These are phyloP conservation scores for Golubevia pallescens DNA, from an alignment of 1,284 basidiomycete genomes.

Conservation along the genomic window DNA sequence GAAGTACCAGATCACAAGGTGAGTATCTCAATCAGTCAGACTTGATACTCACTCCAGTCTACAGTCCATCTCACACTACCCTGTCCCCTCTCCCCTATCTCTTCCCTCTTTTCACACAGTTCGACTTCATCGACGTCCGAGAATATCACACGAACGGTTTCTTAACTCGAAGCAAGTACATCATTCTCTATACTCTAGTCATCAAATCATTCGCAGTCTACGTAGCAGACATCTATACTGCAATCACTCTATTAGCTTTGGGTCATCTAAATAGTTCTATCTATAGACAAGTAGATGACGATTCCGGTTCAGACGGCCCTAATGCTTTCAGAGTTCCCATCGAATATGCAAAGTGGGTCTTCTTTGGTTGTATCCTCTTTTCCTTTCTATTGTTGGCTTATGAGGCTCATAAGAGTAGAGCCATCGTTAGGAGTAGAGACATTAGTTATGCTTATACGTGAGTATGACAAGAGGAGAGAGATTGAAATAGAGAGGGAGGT, in stretches of 20 bases:
- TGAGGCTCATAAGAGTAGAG: slow-evolving; percentile 52
- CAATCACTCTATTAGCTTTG: slow-evolving; percentile 46
- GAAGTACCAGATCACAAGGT: slow-evolving; percentile 97
- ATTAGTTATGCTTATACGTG: slow-evolving; percentile 54
- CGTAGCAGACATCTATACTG: slow-evolving; percentile 58
- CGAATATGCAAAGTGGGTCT: slow-evolving; percentile 48
- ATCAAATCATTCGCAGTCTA: slow-evolving; percentile 55
- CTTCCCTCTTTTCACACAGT: slow-evolving; percentile 68
- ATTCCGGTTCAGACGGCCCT: neutral
- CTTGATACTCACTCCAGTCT: too few species aligned
- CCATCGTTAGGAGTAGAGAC: slow-evolving; percentile 49
- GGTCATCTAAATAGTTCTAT: slow-evolving; percentile 42
- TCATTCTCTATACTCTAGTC: slow-evolving; percentile 38
- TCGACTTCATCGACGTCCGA: slow-evolving; percentile 91
- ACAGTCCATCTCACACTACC: neutral
- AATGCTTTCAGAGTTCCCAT: slow-evolving; percentile 46
- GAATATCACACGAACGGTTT: slow-evolving; percentile 89
- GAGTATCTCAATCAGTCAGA: slow-evolving; percentile 32
- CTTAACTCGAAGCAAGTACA: slow-evolving; percentile 71
- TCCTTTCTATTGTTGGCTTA: slow-evolving; percentile 52
- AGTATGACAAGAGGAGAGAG: neutral
- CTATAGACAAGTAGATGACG: slow-evolving; percentile 40
- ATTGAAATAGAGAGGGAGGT: too few species aligned
- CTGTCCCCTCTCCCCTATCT: neutral
- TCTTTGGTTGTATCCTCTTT: slow-evolving; percentile 55